A percentile compares a stretch with the other conserved stretches of the same genome.
phyloP scores from a whole-genome alignment of 2,329 filamentous ascomycete genomes.

The Hymenoscyphus fructigenus region DNA sequence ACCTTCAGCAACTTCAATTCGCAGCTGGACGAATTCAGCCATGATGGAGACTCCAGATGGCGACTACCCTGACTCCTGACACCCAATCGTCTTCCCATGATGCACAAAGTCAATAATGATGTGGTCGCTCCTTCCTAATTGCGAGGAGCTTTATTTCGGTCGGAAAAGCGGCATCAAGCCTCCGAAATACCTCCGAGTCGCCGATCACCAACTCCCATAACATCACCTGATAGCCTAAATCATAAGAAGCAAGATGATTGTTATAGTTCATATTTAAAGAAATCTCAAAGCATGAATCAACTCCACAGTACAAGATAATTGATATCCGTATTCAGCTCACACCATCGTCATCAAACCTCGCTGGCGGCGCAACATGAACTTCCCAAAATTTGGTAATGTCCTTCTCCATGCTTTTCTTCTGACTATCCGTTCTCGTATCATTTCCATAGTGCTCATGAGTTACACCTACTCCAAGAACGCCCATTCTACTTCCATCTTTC shows the following conservation, averaged over 20 bases:
- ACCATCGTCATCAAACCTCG: not conserved
- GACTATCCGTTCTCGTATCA: not conserved
- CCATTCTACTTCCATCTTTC: not conserved
- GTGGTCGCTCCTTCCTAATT: not conserved
- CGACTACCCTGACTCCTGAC: not conserved
- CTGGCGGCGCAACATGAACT: constrained; percentile 2
- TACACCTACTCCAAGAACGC: not conserved
- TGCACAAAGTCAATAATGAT: not conserved
- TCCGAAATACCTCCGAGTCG: not conserved
- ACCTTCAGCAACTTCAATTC: not conserved
- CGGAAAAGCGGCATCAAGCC: not conserved
- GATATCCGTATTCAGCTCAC: not conserved
- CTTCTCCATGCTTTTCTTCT: not conserved
- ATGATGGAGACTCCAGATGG: not conserved
- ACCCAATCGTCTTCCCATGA: not conserved
- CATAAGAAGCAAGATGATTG: no score
- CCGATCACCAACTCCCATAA: not conserved
- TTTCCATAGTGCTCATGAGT: not conserved
- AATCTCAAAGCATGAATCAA: no score
- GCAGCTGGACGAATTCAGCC: not conserved
- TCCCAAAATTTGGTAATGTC: not conserved
- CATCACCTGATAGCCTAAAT: no score
- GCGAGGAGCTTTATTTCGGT: not conserved
- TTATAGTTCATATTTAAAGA: no score
- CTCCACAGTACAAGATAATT: no score